A percentile compares a stretch with the other conserved stretches of the same genome.
Conservation (phyloP, 2,329 filamentous ascomycete species). For the Monilinia fructicola region DNA sequence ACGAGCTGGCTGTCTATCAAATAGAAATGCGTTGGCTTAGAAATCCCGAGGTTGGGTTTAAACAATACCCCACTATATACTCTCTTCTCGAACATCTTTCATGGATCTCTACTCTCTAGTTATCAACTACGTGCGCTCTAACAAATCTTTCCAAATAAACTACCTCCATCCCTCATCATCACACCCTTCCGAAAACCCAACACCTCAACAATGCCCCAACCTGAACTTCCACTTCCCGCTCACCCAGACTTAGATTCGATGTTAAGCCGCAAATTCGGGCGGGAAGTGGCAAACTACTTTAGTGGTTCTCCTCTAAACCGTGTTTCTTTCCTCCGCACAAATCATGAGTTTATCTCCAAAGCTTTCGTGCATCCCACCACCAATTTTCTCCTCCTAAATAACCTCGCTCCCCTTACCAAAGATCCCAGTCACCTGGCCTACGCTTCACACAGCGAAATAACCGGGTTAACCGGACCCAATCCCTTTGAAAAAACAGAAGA, state of each 20-base stretch:
- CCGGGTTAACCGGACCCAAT: conserved; percentile 66
- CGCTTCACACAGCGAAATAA: conserved; percentile 67
- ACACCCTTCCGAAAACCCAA: neutral
- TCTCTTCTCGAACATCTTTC: neutral
- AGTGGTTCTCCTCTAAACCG: conserved; percentile 75
- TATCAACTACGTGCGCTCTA: neutral
- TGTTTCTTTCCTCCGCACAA: conserved; percentile 72
- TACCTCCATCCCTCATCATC: neutral
- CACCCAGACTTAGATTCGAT: conserved; percentile 48
- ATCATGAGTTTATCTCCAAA: conserved; percentile 66
- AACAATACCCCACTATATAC: conserved; percentile 14
- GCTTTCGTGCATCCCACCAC: conserved; percentile 66
- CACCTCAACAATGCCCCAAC: conserved; percentile 35
- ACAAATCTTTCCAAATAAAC: neutral
- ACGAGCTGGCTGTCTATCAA: neutral
- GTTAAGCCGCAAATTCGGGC: conserved; percentile 75
- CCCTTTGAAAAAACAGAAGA: conserved; percentile 72
- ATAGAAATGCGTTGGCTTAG: conserved; percentile 14
- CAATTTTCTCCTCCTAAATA: conserved; percentile 75
- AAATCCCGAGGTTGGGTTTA: conserved; percentile 11
- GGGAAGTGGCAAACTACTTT: conserved; percentile 82
- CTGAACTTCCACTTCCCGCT: conserved; percentile 39
- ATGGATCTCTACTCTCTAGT: neutral
- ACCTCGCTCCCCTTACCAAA: conserved; percentile 69
- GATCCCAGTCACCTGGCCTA: conserved; percentile 64